Evolutionary conservation across 2,329 filamentous ascomycete species (phyloP).

Genomic region (Conoideocrella luteorostrata): DNA sequence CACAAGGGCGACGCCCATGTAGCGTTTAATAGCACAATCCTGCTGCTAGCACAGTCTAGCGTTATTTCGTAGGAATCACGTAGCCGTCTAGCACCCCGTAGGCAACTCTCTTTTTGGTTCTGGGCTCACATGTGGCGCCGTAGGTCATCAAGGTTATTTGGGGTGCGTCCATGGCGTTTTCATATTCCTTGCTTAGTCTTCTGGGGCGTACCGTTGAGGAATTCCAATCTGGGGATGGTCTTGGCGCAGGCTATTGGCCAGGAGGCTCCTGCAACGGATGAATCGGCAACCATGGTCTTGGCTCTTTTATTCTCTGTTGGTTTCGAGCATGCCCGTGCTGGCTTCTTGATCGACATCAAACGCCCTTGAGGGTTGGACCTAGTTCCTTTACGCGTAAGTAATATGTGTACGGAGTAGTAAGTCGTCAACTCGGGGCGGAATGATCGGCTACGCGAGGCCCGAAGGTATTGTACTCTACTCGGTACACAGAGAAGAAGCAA

Average conservation of each 20-base stretch:
- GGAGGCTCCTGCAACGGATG: constrained; percentile 4
- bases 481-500: too few relatives aligned
- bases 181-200: background rate
- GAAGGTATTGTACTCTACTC: too few relatives aligned
- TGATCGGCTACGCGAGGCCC: background rate
- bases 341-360: background rate
- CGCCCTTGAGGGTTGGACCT: too few relatives aligned
- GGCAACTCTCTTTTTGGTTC: constrained; percentile 4
- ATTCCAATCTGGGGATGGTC: constrained; percentile 7
- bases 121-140: constrained; percentile 10
- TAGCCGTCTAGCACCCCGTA: too few relatives aligned
- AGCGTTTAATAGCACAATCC: too few relatives aligned
- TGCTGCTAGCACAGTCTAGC: too few relatives aligned
- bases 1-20: too few relatives aligned
- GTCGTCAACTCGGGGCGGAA: background rate
- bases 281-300: constrained; percentile 7
- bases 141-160: constrained; percentile 2
- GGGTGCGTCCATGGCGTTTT: background rate
- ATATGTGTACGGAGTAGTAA: too few relatives aligned
- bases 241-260: constrained; percentile 8
- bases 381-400: too few relatives aligned
- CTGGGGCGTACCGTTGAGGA: background rate
- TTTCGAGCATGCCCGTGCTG: background rate
- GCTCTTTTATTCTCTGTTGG: background rate
- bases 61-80: too few relatives aligned